These are phyloP conservation scores for Talaromyces sp. DNA, from an alignment of 2,329 filamentous ascomycete genomes.

Conservation along the genomic window DNA sequence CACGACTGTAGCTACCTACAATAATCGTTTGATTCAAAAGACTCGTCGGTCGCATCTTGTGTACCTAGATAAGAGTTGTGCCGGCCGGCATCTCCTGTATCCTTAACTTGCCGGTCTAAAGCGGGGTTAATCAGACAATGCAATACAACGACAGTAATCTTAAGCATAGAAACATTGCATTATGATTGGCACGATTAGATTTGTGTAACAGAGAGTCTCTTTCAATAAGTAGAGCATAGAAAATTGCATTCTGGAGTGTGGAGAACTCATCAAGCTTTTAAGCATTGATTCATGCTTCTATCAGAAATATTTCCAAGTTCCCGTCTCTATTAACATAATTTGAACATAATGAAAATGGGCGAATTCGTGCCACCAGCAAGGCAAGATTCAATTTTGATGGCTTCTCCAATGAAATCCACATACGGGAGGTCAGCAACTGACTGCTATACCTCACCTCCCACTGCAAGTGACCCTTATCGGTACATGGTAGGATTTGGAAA, in stretches of 20 bases:
- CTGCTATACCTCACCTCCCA: neutral
- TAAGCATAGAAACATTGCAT: neutral
- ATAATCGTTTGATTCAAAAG: neutral
- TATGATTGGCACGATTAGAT: neutral
- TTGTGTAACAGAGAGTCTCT: neutral
- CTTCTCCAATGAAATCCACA: neutral
- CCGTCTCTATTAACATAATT: too few species aligned
- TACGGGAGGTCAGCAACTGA: neutral
- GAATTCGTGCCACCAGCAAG: neutral
- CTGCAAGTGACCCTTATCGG: neutral
- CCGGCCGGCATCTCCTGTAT: neutral
- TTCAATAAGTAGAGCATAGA: neutral
- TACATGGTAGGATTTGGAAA: slow-evolving; percentile 5
- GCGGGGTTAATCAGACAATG: neutral
- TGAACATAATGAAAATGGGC: neutral
- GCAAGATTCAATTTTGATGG: neutral
- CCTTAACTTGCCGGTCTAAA: neutral
- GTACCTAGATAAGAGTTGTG: neutral
- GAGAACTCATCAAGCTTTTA: neutral
- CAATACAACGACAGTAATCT: neutral
- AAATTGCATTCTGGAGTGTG: neutral
- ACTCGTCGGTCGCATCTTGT: neutral
- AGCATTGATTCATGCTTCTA: neutral
- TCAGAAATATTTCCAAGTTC: neutral
- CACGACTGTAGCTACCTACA: neutral